Evolutionary conservation across 805 yeast species (phyloP), one percentile per base, ranked within the genome.

Genomic region (Metschnikowia hibisci): DNA sequence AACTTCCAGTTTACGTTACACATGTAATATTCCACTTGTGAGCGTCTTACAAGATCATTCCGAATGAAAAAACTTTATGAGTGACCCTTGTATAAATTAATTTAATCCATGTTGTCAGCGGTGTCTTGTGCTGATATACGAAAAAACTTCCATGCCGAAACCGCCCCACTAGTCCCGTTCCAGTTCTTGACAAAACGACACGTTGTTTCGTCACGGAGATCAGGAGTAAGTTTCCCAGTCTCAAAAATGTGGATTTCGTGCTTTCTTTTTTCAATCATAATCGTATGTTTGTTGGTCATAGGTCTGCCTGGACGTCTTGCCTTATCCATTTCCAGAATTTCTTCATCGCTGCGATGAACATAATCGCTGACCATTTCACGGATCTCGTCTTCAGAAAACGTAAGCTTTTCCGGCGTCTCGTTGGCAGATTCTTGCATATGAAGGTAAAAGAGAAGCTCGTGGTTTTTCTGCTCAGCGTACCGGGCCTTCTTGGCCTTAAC

Each of bases 261-360:
- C 41, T 82, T 80, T 35, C 72, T 71, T 56, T 77, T 77, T 50
- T 75, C 77, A 53, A 85, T 84, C 44, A 89, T 62, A 16, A 77
- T 55, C 51, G 80, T 81, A 55, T 87, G 96, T 57, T 80, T 80
- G 47, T 76, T 77, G 5, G 85, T 64, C 13, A 86, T 75, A 8
- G 99, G 96, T 66, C 98, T 77, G 13, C 95, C 95, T n/a, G 89
- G 80, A 59, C 96, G 78, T 69, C 96, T 78, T 42, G 74, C 78
- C 4, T 60, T 63, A 47, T 74, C 77, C 43, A 87, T 67, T 40
- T 69, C 69, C n/a, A 76, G 76, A 40, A 91, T 60, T 59, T 90
- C 97, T 12, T 78, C 88, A 55, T 84, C 86, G 55, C 82, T 83
- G 61, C 96, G 76, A 12, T 74, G 61, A 11, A 90, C 67, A 73